Evolutionary conservation across 1,284 basidiomycete species (phyloP), one percentile per base, ranked within the genome.

Genomic region (Naganishia sp.): DNA sequence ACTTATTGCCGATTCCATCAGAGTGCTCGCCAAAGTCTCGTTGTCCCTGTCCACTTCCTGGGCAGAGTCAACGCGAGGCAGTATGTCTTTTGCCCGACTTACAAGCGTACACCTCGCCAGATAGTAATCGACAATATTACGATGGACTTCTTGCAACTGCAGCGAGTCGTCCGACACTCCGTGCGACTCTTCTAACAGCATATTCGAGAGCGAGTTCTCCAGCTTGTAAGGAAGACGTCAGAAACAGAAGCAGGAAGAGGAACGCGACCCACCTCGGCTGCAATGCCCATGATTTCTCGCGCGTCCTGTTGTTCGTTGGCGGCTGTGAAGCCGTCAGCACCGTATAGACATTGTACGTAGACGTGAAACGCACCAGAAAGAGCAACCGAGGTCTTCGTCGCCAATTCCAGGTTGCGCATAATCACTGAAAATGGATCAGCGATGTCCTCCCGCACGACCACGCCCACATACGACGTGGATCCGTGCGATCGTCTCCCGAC

Each of bases 1-100:
- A 61, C 58, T 28, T 15, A 51, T 18, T 18, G 58, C 58, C n/a
- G 32, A 41, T 3, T 10, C 39, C 35, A 61, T 50, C 11, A 61
- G 21, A 4, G 58, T 61, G 28, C 39, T 35, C 35, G 47, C 58
- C 17, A 61, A 9, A 9, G 35, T 61, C 25, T 61, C 58, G 23
- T 61, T 61, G 11, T 61, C 35, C 41, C 58, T 39, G 39, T 51
- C 47, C 15, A 61, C 35, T 41, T 61, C 58, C 58, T 61, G 39
- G 5, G 0, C n/a, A 6, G 13, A 31, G 6, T 52, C 50, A 52
- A 25, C 50, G 15, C 1, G 18, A 39, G 31, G 5, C 21, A 39
- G 13, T 2, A 6, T 23, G 6, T 23, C 28, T n/a, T 7, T 13
- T 17, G 11, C 25, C 31, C 1, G 15, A 51, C 58, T 51, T 28